Evolutionary conservation across 2,329 filamentous ascomycete genomes (phyloP).

Genomic region (Diaporthe ampelina): DNA sequence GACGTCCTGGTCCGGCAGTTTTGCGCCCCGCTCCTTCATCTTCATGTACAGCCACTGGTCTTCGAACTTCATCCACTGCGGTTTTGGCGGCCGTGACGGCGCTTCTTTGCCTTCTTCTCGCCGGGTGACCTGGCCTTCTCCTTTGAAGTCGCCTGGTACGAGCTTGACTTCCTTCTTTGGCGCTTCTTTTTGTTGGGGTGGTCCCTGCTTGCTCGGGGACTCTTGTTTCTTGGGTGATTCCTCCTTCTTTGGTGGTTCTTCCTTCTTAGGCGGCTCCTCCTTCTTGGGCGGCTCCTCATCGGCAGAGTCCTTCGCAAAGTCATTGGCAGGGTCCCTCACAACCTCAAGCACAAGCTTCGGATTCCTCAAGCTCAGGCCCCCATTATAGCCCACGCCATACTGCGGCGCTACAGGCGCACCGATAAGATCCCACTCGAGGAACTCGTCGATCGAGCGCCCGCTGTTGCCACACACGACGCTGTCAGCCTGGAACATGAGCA

Average conservation of each 20-base stretch:
- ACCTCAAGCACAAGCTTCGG: constrained; percentile 45
- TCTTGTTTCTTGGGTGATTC: not conserved
- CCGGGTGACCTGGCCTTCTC: not conserved
- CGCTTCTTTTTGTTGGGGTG: not conserved
- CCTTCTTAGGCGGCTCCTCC: not conserved
- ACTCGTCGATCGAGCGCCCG: constrained; percentile 51
- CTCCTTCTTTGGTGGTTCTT: not conserved
- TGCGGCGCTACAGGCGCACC: constrained; percentile 49
- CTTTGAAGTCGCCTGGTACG: not conserved
- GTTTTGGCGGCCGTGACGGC: not conserved
- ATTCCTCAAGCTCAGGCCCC: constrained; percentile 51
- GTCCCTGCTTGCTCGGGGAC: not conserved
- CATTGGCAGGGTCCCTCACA: constrained; percentile 36
- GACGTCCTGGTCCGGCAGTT: constrained; percentile 44
- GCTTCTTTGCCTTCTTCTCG: not conserved
- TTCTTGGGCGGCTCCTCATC: not conserved
- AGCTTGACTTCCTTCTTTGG: not conserved
- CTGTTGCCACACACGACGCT: constrained; percentile 53
- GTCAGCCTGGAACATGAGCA: constrained; percentile 57
- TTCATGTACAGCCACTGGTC: constrained; percentile 48
- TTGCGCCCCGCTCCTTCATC: constrained; percentile 49
- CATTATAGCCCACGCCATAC: constrained; percentile 49
- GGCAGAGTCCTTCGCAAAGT: constrained; percentile 29
- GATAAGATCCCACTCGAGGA: constrained; percentile 53
- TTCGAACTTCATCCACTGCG: constrained; percentile 43